A percentile compares a stretch with the other conserved stretches of the same genome.
These are phyloP conservation scores for Globisporangium yorkense DNA, from an alignment of 352 stramenopile genomes.

Conservation along the genomic window DNA sequence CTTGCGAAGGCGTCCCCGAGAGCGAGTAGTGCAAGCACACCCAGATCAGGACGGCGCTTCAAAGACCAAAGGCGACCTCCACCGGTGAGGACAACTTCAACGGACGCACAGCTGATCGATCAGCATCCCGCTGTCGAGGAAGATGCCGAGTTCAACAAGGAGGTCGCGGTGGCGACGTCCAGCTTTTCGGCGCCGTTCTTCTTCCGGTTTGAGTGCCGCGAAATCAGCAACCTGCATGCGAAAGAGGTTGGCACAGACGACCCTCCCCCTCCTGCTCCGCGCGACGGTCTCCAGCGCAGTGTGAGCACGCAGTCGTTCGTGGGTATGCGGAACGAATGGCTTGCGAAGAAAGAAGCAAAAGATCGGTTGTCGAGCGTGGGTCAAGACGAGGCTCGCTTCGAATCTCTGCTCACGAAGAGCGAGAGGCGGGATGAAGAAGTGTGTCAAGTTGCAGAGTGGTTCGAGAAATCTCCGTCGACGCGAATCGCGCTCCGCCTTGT, in stretches of 20 bases:
- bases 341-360: conserved; percentile 10
- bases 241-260: conserved; percentile 3
- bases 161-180: conserved; percentile 74
- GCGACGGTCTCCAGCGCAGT: conserved; percentile 22
- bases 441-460: conserved; percentile 54
- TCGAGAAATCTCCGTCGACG: conserved; percentile 27
- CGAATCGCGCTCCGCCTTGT: conserved; percentile 69
- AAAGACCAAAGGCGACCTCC: conserved; percentile 15
- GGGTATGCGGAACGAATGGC: conserved; percentile 20
- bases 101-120: conserved; percentile 20
- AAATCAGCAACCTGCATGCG: conserved; percentile 30
- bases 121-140: conserved; percentile 47
- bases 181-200: conserved; percentile 84
- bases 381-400: conserved; percentile 29
- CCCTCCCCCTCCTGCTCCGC: neutral
- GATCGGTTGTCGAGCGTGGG: conserved; percentile 9
- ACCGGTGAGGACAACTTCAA: conserved; percentile 19
- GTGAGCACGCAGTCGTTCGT: conserved; percentile 51
- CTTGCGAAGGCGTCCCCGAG: conserved; percentile 8
- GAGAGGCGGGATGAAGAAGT: conserved; percentile 16
- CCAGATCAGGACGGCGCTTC: conserved; percentile 6
- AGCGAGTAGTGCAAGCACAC: neutral
- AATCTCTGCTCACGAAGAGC: conserved; percentile 23
- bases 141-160: conserved; percentile 80
- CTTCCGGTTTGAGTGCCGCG: conserved; percentile 76